A percentile compares a stretch with the other conserved stretches of the same genome.
Conservation (phyloP, 305 asterid species). For the Solanum hybrid region DNA sequence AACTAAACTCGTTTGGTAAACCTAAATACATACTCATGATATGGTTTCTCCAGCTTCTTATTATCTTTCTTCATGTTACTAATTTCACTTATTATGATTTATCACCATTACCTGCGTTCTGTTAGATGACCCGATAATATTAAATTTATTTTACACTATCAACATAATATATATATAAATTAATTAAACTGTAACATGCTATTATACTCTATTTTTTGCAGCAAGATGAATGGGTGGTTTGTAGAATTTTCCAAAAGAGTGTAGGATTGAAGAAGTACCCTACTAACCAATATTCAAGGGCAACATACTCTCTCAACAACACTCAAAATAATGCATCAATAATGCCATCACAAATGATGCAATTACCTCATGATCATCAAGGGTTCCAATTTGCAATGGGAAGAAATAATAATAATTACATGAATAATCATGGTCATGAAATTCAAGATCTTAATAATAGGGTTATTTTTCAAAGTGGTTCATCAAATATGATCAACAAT, state of each 20-base stretch:
- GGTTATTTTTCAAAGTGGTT: conserved; percentile 19
- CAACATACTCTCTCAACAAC: conserved; percentile 28
- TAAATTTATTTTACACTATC: background rate
- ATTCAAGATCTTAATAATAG: conserved; percentile 46
- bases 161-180: too few species aligned
- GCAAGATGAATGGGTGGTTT: conserved; percentile 98
- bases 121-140: background rate
- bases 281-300: conserved; percentile 44
- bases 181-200: background rate
- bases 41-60: background rate
- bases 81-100: background rate
- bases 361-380: conserved; percentile 15
- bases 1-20: background rate
- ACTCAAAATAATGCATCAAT: conserved; percentile 26
- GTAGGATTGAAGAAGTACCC: conserved; percentile 65
- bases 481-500: conserved; percentile 25
- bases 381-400: conserved; percentile 36
- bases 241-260: conserved; percentile 84
- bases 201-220: conserved; percentile 10
- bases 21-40: background rate
- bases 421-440: conserved; percentile 35
- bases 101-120: background rate
- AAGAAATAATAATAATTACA: conserved; percentile 4
- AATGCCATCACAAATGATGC: conserved; percentile 35
- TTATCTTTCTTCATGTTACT: background rate